Base-by-base conservation (phyloP, 1,139 yeast species). In the Yamadazyma songkhlaensis region DNA sequence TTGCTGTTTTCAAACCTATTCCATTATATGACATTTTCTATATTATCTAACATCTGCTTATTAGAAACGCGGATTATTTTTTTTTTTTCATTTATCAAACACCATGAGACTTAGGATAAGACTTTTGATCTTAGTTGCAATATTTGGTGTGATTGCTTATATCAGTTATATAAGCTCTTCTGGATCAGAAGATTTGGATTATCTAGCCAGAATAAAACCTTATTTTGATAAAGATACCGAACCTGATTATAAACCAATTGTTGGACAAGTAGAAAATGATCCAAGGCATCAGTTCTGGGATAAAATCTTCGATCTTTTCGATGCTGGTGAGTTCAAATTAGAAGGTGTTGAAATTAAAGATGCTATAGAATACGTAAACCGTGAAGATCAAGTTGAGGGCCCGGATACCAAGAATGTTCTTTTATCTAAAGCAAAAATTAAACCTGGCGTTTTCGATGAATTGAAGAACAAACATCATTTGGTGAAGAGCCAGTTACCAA, bases 1-100 rank as follows among this genome's bases (percentile, higher is more conserved):
- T 62, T 0, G 84, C 78, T 0, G 83, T 35, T 17, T 40, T 45
- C 7, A 47, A 36, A 3, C 49, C 50, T n/a, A 84, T 72, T 13
- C 86, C 84, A n/a, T 24, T 22, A 17, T 29, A 23, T 4, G 20
- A 17, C 20, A 17, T 17, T 17, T 17, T 17, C 20, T 17, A 4
- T n/a, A n/a, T n/a, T n/a, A n/a, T 4, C 6, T 17, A 17, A 17
- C 20, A 17, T 17, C 20, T 17, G 20, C 6, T 17, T 4, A 4
- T 6, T 4, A 6, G 20, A 17, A 25, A 25, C 27, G 27, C 27
- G 27, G 7, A 17, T 6, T 17, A 17, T 17, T 25, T 25, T 25
- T 25, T 12, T 13, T 21, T 8, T 11, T 22, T n/a, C 20, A 6
- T 20, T 22, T 21, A 22, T 14, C 23, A 29, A 6, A 9, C 9